These are phyloP conservation scores for Penicillium odoratum DNA, from an alignment of 495 filamentous ascomycete species.

Conservation along the genomic window DNA sequence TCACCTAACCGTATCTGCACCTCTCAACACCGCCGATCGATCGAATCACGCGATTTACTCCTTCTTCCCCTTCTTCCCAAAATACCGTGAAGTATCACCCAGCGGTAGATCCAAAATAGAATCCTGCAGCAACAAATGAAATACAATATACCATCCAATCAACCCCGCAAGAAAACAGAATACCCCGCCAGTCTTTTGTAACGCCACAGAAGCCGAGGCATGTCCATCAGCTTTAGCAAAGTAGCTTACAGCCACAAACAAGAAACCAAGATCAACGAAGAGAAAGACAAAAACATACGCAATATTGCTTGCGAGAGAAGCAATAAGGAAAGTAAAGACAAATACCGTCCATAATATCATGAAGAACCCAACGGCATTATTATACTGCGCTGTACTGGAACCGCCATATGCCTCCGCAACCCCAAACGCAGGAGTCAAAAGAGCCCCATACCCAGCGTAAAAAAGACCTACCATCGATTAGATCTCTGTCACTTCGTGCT, in stretches of 20 bases:
- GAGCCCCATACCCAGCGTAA: constrained; percentile 43
- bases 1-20: neutral
- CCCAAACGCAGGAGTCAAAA: constrained; percentile 42
- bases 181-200: constrained; percentile 46
- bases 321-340: constrained; percentile 47
- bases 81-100: constrained; percentile 48
- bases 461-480: constrained; percentile 34
- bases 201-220: constrained; percentile 24
- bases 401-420: constrained; percentile 40
- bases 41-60: constrained; percentile 14
- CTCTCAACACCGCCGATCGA: too few species aligned
- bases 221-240: constrained; percentile 47
- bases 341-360: constrained; percentile 51
- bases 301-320: constrained; percentile 46
- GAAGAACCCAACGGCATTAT: constrained; percentile 49
- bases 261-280: constrained; percentile 47
- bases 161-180: constrained; percentile 50
- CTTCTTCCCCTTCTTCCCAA: constrained; percentile 29
- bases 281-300: constrained; percentile 51
- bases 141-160: constrained; percentile 51
- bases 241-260: constrained; percentile 46
- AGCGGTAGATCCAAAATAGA: constrained; percentile 43
- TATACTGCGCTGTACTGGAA: constrained; percentile 36
- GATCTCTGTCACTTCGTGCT: neutral
- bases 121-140: constrained; percentile 46